phyloP scores from a whole-genome alignment of 345 rosid species.

The Murraya koenigii region DNA sequence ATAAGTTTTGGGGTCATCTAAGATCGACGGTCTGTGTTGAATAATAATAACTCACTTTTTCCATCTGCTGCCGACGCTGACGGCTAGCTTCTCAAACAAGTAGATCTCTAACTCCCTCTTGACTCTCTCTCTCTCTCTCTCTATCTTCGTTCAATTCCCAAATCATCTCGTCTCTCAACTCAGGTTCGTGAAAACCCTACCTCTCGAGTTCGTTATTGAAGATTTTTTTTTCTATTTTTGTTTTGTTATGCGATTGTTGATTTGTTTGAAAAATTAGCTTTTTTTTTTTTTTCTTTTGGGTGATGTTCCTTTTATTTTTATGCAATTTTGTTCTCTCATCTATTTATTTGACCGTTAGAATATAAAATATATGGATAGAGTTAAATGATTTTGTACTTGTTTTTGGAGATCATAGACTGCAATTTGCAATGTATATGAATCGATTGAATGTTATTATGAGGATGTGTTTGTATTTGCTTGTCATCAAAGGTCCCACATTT shows the following conservation, averaged over 20 bases:
- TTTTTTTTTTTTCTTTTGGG: neutral
- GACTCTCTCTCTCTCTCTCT: neutral
- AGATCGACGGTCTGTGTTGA: constrained; percentile 8
- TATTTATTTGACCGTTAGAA: neutral
- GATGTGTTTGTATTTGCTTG: neutral
- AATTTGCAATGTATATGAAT: neutral
- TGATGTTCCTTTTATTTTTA: neutral
- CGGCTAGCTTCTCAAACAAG: constrained; percentile 11
- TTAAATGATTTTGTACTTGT: neutral
- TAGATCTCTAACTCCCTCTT: neutral
- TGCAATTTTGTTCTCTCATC: neutral
- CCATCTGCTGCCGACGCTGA: constrained; percentile 9
- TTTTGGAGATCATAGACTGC: neutral
- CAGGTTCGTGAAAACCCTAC: constrained; percentile 14
- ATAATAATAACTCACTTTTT: neutral
- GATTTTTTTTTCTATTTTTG: neutral
- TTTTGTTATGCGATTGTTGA: neutral
- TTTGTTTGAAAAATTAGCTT: neutral
- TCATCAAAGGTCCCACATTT: neutral
- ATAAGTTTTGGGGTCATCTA: neutral
- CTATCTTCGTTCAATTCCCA: neutral
- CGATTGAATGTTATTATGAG: neutral
- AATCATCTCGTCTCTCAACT: constrained; percentile 5
- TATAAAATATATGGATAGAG: neutral
- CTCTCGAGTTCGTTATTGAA: neutral